Conservation (phyloP, 768 basidiomycete species). For the Pleurotus eryngii region DNA sequence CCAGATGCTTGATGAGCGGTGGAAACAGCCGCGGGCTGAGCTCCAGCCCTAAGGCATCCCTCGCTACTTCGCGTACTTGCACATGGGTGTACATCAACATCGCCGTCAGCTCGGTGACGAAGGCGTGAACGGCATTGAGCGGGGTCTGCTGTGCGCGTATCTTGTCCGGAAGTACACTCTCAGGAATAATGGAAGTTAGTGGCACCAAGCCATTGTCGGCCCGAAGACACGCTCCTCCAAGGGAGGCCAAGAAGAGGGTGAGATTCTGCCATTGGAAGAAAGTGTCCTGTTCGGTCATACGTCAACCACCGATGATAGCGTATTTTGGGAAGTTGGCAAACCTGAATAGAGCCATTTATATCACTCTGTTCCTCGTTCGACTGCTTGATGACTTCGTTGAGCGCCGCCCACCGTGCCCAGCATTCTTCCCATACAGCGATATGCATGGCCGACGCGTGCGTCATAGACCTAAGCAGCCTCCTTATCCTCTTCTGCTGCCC, state of each 20-base stretch:
- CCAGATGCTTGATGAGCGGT: constrained; percentile 65
- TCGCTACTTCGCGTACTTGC: constrained; percentile 71
- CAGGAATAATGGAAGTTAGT: constrained; percentile 52
- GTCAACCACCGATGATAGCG: no score
- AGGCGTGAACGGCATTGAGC: constrained; percentile 54
- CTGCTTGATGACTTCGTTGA: constrained; percentile 58
- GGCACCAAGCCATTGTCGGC: constrained; percentile 49
- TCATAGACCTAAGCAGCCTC: constrained; percentile 62
- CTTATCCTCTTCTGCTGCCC: constrained; percentile 80
- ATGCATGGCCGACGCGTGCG: constrained; percentile 62
- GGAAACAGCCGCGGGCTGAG: constrained; percentile 68
- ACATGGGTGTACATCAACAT: constrained; percentile 61
- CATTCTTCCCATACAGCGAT: constrained; percentile 82
- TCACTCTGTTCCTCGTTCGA: constrained; percentile 22
- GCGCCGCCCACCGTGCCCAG: constrained; percentile 68
- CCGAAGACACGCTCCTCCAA: constrained; percentile 62
- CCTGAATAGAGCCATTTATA: background rate
- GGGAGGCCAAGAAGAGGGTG: constrained; percentile 70
- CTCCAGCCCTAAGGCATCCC: constrained; percentile 79
- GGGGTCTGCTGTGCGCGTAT: constrained; percentile 65
- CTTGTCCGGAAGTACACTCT: constrained; percentile 62
- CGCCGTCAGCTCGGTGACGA: constrained; percentile 67
- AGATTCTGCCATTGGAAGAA: constrained; percentile 85
- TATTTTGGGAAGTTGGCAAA: no score
- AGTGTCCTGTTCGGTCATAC: constrained; percentile 47